A percentile compares a stretch with the other conserved stretches of the same genome.
Evolutionary conservation across 257 asterid species (phyloP).

Genomic region (Lantana camara): DNA sequence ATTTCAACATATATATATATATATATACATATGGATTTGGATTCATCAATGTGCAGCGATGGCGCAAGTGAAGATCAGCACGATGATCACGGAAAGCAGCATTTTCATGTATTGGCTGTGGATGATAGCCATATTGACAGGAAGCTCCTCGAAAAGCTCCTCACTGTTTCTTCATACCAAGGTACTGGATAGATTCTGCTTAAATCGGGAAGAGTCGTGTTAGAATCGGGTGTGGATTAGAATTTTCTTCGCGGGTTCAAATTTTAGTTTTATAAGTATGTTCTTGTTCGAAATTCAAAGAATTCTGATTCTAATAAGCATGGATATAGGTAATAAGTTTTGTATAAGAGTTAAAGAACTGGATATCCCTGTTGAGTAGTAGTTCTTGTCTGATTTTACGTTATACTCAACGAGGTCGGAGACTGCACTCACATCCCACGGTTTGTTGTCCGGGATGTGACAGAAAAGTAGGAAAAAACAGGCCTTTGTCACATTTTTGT

Average conservation of each 20-base stretch:
- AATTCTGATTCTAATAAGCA: too few species aligned
- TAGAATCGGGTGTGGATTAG: neutral
- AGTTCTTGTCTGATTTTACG: too few species aligned
- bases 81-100: conserved; percentile 22
- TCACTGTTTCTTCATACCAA: conserved; percentile 57
- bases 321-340: too few species aligned
- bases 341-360: too few species aligned
- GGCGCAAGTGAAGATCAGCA: neutral
- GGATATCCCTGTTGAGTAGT: too few species aligned
- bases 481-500: too few species aligned
- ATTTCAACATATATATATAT: neutral
- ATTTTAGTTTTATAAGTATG: neutral
- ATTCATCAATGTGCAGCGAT: conserved; percentile 19
- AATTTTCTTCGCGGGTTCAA: neutral
- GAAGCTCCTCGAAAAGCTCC: conserved; percentile 59
- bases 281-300: too few species aligned
- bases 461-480: too few species aligned
- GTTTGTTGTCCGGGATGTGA: too few species aligned
- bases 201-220: neutral
- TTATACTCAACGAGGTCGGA: too few species aligned
- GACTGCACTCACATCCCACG: too few species aligned
- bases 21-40: conserved; percentile 35
- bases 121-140: conserved; percentile 58
- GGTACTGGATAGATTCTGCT: conserved; percentile 30
- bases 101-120: conserved; percentile 63